A percentile compares a stretch with the other conserved stretches of the same genome.
Evolutionary conservation across 208 protist genomes (phyloP).

Genomic region (Sergeia podlipaevii): DNA sequence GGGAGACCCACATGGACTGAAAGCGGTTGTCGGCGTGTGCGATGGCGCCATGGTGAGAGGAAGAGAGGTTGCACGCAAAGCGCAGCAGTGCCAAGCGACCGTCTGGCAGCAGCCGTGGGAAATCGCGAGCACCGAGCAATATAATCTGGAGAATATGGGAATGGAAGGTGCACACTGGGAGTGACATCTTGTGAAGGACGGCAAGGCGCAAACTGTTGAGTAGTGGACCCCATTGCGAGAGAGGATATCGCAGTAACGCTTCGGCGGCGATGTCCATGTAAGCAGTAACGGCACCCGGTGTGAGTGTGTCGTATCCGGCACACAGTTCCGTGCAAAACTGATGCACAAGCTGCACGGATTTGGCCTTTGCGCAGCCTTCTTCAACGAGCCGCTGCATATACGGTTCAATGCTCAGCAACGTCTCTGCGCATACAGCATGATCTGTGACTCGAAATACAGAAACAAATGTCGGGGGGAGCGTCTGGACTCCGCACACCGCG

Average conservation of each 20-base stretch:
- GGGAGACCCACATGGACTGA: constrained; percentile 44
- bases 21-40: constrained; percentile 38
- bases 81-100: constrained; percentile 61
- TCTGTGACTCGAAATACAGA: constrained; percentile 57
- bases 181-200: constrained; percentile 55
- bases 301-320: constrained; percentile 30
- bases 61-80: constrained; percentile 69
- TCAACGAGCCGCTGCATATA: constrained; percentile 40
- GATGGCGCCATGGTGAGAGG: constrained; percentile 43
- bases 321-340: constrained; percentile 18
- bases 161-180: constrained; percentile 45
- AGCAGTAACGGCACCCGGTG: constrained; percentile 18
- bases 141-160: constrained; percentile 37
- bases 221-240: constrained; percentile 57
- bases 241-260: constrained; percentile 34
- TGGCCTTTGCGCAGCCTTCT: constrained; percentile 17
- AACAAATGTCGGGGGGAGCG: constrained; percentile 37
- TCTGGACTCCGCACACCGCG: constrained; percentile 30
- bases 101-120: constrained; percentile 47
- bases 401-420: constrained; percentile 30
- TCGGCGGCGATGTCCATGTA: constrained; percentile 47
- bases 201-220: constrained; percentile 70
- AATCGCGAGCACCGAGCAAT: constrained; percentile 37
- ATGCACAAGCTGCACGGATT: constrained; percentile 14
- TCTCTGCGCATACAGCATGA: constrained; percentile 2